Base-by-base conservation (phyloP, 352 stramenopile species). In the Phytophthora syringae region DNA sequence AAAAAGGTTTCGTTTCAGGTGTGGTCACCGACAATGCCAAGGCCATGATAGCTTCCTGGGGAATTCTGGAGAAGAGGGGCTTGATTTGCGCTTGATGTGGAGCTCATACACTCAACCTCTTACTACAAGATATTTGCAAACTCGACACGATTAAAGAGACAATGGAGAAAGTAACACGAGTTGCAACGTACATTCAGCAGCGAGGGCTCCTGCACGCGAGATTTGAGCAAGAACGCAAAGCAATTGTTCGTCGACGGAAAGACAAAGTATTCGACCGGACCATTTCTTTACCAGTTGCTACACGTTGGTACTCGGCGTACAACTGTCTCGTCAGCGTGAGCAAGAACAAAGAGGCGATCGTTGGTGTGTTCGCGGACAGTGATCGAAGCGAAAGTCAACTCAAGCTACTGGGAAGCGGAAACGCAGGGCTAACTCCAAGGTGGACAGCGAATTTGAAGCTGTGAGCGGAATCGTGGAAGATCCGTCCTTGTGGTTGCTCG, bases 11-110 rank as follows among this genome's bases (percentile, higher is more conserved):
- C n/a, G 56, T 64, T 0, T 16, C 37, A 1, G 37, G 18, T 18
- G 39, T 58, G 13, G 11, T 48, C 9, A 52, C 48, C 1, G 48
- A 58, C 30, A 65, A 65, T 37, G 48, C 36, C 5, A 45, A 58
- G n/a, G 13, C 4, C 1, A 57, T 64, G 36, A 5, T 44, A 45
- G n/a, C 24, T 3, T 34, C 45, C 1, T 57, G 56, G 36, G 12
- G 1, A 24, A 52, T 64, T 36, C 20, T 56, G 36, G 56, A 56
- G 11, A 34, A 4, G 25, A 2, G 13, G 40, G 52, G 39, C 1
- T 13, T 63, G 2, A n/a, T 56, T 43, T 52, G 56, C 36, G 11
- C 24, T 37, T 34, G 56, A 5, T 56, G 47, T 51, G 56, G 45
- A 12, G 45, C 56, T 6, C 47, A 57, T 13, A 55, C 56, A 4